A percentile compares a stretch with the other conserved stretches of the same genome.
phyloP scores from a whole-genome alignment of 768 basidiomycete species.

The Chalciporus chontae region DNA sequence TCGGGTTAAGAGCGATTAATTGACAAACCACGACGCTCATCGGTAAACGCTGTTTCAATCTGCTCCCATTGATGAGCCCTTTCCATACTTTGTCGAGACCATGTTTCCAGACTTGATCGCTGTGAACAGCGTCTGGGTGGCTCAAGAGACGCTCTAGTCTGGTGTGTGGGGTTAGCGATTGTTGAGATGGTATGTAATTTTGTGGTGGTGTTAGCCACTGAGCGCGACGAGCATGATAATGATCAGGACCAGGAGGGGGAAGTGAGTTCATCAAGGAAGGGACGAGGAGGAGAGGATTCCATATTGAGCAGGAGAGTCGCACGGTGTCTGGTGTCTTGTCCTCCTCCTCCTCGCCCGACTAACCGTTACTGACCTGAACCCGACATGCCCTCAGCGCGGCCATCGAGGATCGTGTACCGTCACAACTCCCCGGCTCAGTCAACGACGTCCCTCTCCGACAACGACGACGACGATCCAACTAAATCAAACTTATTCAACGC shows the following conservation, averaged over 20 bases:
- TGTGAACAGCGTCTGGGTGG: constrained; percentile 43
- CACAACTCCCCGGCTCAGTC: constrained; percentile 59
- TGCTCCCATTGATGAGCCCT: constrained; percentile 54
- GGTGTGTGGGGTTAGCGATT: constrained; percentile 38
- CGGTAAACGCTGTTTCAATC: constrained; percentile 58
- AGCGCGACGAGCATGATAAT: constrained; percentile 59
- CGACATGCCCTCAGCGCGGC: constrained; percentile 21
- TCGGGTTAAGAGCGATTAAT: neutral
- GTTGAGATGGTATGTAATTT: constrained; percentile 19
- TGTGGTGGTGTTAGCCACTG: constrained; percentile 49
- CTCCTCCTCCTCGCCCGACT: neutral
- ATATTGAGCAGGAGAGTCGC: constrained; percentile 22
- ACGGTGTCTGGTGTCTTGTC: constrained; percentile 9
- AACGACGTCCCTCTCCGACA: constrained; percentile 74
- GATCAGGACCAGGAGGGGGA: constrained; percentile 60
- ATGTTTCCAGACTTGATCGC: constrained; percentile 52
- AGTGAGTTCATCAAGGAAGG: constrained; percentile 52
- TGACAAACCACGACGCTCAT: constrained; percentile 58
- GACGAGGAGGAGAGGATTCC: constrained; percentile 43
- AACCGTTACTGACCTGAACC: neutral
- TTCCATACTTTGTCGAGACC: constrained; percentile 63
- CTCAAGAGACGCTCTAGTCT: constrained; percentile 52
- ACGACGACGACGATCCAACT: constrained; percentile 62
- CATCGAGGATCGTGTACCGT: constrained; percentile 35
- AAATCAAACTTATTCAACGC: constrained; percentile 43